phyloP scores from a whole-genome alignment of 805 yeast species.

The Teunomyces panamensis region DNA sequence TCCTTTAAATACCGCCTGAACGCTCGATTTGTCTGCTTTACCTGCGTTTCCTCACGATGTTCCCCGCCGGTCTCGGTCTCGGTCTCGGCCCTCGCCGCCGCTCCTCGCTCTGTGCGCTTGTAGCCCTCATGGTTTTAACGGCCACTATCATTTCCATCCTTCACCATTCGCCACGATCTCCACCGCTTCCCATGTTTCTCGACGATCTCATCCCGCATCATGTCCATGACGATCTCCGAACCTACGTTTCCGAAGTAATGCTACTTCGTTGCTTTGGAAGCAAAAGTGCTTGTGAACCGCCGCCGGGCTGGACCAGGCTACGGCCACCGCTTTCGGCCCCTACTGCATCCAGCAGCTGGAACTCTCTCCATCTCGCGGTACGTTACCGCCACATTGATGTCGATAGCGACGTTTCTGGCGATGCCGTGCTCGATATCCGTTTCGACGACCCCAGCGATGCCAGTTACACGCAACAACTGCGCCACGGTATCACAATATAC shows the following conservation, averaged over 20 bases:
- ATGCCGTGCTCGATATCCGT: constrained; percentile 7
- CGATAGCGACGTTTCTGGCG: not conserved
- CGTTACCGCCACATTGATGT: not conserved
- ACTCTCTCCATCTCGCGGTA: constrained; percentile 5
- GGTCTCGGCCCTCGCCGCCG: not conserved
- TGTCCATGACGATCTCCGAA: no score
- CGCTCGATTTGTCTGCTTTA: not conserved
- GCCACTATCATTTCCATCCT: constrained; percentile 8
- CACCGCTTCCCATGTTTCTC: constrained; percentile 4
- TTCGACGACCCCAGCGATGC: constrained; percentile 3
- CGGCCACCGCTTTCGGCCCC: constrained; percentile 10
- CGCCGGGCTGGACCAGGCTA: constrained; percentile 9
- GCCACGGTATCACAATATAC: not conserved
- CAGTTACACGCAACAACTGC: not conserved
- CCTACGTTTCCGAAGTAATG: no score
- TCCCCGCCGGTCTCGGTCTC: no score
- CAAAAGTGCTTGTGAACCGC: no score
- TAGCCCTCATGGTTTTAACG: no score
- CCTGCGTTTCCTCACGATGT: no score
- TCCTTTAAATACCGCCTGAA: not conserved
- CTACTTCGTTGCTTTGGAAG: no score
- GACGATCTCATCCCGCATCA: no score
- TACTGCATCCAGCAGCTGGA: not conserved
- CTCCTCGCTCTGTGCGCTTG: not conserved
- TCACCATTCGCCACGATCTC: constrained; percentile 9